Evolutionary conservation across 2,329 filamentous ascomycete species (phyloP), one percentile per base, ranked within the genome.

Genomic region (Cladophialophora carrionii): DNA sequence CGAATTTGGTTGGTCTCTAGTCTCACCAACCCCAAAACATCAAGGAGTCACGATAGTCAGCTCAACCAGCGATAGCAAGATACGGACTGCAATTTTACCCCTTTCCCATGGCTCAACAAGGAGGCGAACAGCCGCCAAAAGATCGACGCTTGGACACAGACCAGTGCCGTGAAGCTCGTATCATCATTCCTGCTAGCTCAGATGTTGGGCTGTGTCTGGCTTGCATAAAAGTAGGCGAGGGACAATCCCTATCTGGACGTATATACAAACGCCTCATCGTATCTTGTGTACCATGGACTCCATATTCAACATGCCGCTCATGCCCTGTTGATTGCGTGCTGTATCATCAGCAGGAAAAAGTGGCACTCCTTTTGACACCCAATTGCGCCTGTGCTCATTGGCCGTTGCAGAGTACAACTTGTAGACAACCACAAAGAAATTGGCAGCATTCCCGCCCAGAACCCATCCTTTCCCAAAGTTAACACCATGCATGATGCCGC

Each of bases 181-280:
- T 63, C 64, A 62, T 67, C 64, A 65, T 65, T 57, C 61, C 51
- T 64, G 55, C 48, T 61, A 49, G 52, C 49, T 48, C 52, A 54
- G 29, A 54, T 46, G 48, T 34, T 55, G 55, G 55, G 37, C 56
- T 31, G 41, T 31, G 24, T 54, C 52, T 54, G 29, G 29, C 24
- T 34, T 31, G 52, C 52, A 54, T 54, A 14, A 26, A 12, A 12
- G 52, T 34, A 32, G 17, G 17, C 12, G 51, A 7, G 29, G 29
- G 12, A 66, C 58, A 46, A 46, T 43, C 51, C 57, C 43, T 60
- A 43, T 52, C 58, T 64, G 46, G 62, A 67, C 41, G 61, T 60
- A 64, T 62, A 62, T 67, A 67, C 62, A 62, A 64, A 67, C 64
- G 61, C 41, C 55, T 32, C n/a, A 12, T 62, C 60, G 37, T 49